A percentile compares a stretch with the other conserved stretches of the same genome.
Evolutionary conservation across 208 protist species (phyloP).

Genomic region (Trypanosoma platydactyli): DNA sequence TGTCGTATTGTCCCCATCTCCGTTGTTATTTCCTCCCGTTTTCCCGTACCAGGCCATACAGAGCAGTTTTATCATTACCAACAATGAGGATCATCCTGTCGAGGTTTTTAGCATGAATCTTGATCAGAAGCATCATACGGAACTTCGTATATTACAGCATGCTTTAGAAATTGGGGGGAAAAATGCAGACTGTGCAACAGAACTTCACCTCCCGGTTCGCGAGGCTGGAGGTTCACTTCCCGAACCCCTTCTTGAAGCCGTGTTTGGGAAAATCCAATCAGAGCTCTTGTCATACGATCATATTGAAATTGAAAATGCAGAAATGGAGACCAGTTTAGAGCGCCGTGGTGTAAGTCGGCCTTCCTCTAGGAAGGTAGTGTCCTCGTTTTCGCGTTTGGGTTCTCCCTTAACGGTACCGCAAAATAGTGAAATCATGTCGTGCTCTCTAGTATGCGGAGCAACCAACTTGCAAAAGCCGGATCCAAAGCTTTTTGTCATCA

Average conservation of each 20-base stretch:
- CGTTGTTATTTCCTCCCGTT: conserved; percentile 65
- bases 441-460: no score
- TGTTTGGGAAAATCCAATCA: conserved; percentile 49
- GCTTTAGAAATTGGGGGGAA: conserved; percentile 21
- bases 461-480: neutral
- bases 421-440: no score
- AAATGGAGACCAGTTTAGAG: neutral
- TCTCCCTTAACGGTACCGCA: neutral
- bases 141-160: conserved; percentile 65
- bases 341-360: neutral
- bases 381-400: neutral
- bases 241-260: conserved; percentile 59
- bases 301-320: conserved; percentile 21
- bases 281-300: conserved; percentile 29
- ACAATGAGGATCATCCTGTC: conserved; percentile 80
- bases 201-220: conserved; percentile 70
- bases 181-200: conserved; percentile 13
- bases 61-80: conserved; percentile 70
- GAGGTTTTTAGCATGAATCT: conserved; percentile 90
- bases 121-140: conserved; percentile 67
- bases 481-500: conserved; percentile 55
- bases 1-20: conserved; percentile 45
- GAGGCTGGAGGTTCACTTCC: conserved; percentile 64
- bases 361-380: neutral
- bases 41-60: conserved; percentile 71